Conservation (phyloP, 176 grass and related monocot species). For the Canna indica region DNA sequence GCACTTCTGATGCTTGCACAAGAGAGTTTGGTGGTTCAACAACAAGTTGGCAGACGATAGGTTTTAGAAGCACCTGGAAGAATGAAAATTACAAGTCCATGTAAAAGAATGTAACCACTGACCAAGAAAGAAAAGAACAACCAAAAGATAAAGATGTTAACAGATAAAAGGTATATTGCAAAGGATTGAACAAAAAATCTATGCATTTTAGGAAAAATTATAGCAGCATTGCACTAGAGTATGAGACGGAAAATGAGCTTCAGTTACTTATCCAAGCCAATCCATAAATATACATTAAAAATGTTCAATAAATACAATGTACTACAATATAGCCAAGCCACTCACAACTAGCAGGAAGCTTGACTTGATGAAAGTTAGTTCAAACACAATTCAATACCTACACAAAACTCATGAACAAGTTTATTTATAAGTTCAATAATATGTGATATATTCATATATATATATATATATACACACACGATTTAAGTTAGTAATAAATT, state of each 20-base stretch:
- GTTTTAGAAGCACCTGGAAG: constrained; percentile 57
- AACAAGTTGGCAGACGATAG: constrained; percentile 58
- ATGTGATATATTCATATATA: too few relatives aligned
- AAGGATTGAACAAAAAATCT: background rate
- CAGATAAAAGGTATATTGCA: background rate
- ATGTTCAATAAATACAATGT: background rate
- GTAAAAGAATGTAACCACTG: background rate
- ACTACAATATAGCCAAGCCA: too few relatives aligned
- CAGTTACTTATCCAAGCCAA: background rate
- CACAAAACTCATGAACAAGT: too few relatives aligned
- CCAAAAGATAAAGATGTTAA: background rate
- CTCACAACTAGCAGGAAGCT: too few relatives aligned
- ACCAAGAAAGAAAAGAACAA: background rate
- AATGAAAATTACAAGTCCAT: constrained; percentile 5
- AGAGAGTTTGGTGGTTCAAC: constrained; percentile 39
- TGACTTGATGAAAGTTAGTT: too few relatives aligned
- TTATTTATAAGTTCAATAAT: too few relatives aligned
- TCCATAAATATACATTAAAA: background rate
- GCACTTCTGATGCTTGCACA: constrained; percentile 27
- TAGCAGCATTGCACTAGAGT: background rate
- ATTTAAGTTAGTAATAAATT: too few relatives aligned
- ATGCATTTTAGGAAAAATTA: background rate
- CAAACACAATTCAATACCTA: too few relatives aligned
- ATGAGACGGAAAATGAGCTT: background rate
- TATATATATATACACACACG: too few relatives aligned